A percentile compares a stretch with the other conserved stretches of the same genome.
These are phyloP conservation scores for Spencermartinsiella europaea DNA, from an alignment of 805 yeast genomes.

Conservation along the genomic window DNA sequence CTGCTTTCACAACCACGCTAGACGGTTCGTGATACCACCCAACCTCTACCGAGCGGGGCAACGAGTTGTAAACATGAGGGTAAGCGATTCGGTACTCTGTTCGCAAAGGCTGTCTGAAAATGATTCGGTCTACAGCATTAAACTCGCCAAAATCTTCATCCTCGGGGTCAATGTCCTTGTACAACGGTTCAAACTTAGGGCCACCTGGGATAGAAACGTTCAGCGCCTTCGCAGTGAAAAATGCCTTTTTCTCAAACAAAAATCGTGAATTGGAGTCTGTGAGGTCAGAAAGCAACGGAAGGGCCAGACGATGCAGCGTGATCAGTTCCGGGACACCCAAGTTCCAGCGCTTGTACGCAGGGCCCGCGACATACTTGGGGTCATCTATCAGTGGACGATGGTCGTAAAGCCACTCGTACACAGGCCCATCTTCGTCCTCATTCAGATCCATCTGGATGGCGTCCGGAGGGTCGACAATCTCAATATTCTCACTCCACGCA, in stretches of 20 bases:
- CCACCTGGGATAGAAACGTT: conserved; percentile 91
- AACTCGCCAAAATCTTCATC: conserved; percentile 82
- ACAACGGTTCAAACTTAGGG: conserved; percentile 87
- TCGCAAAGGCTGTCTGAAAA: conserved; percentile 68
- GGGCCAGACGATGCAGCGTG: conserved; percentile 57
- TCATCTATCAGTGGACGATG: conserved; percentile 65
- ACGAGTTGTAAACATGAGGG: conserved; percentile 78
- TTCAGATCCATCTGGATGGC: conserved; percentile 65
- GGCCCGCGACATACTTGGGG: conserved; percentile 57
- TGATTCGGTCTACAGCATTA: conserved; percentile 80
- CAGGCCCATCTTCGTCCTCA: conserved; percentile 52
- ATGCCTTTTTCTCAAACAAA: conserved; percentile 71
- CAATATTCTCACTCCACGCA: conserved; percentile 73
- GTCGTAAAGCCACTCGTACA: conserved; percentile 78
- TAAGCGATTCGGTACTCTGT: conserved; percentile 85
- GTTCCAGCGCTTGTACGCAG: conserved; percentile 70
- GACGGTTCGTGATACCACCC: conserved; percentile 63
- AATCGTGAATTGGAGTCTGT: conserved; percentile 57
- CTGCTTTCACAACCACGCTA: conserved; percentile 44
- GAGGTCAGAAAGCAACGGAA: conserved; percentile 62
- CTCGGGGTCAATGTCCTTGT: conserved; percentile 57
- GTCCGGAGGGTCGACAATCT: conserved; percentile 67
- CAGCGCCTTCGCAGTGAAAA: conserved; percentile 86
- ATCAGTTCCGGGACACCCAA: conserved; percentile 59
- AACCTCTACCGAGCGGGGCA: conserved; percentile 58